Percentiles rank a stretch among this genome's conserved stretches.
These are phyloP conservation scores for Clonostachys rosea DNA, from an alignment of 2,329 filamentous ascomycete genomes.

Conservation along the genomic window DNA sequence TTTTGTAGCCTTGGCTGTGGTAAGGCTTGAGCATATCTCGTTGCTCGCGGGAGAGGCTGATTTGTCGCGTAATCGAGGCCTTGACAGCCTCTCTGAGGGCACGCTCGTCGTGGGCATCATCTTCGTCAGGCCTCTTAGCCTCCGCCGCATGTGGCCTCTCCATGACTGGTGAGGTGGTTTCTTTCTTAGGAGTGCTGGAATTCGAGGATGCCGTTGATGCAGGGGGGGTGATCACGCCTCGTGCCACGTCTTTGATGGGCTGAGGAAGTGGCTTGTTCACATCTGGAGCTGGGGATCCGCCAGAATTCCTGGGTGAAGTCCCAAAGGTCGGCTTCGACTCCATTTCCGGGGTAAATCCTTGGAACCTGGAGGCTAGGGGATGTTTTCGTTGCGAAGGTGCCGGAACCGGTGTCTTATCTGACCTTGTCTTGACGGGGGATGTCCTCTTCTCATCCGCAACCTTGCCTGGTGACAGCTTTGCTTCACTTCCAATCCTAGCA, in stretches of 20 bases:
- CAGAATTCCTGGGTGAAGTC: conserved; percentile 31
- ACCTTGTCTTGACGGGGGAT: conserved; percentile 18
- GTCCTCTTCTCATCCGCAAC: conserved; percentile 5
- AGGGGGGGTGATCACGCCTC: not conserved
- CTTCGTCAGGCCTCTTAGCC: not conserved
- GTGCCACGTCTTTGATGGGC: not conserved
- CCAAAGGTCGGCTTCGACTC: conserved; percentile 4
- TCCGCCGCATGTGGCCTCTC: not conserved
- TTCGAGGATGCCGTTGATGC: not conserved
- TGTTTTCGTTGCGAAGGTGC: conserved; percentile 29
- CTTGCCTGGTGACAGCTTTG: too few relatives aligned
- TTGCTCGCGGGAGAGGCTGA: conserved; percentile 60
- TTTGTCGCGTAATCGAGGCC: conserved; percentile 64
- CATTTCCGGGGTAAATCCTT: not conserved
- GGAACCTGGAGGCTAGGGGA: not conserved
- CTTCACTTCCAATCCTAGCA: too few relatives aligned
- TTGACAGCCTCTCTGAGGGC: conserved; percentile 53
- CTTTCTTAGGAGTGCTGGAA: not conserved
- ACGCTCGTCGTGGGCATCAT: conserved; percentile 3
- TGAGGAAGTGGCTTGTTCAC: too few relatives aligned
- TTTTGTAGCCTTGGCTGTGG: not conserved
- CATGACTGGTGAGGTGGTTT: conserved; percentile 1
- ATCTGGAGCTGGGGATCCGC: too few relatives aligned
- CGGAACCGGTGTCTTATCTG: conserved; percentile 31
- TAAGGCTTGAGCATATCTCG: conserved; percentile 52